Evolutionary conservation across 148 eudicot species (phyloP).

Genomic region (Simmondsia chinensis): DNA sequence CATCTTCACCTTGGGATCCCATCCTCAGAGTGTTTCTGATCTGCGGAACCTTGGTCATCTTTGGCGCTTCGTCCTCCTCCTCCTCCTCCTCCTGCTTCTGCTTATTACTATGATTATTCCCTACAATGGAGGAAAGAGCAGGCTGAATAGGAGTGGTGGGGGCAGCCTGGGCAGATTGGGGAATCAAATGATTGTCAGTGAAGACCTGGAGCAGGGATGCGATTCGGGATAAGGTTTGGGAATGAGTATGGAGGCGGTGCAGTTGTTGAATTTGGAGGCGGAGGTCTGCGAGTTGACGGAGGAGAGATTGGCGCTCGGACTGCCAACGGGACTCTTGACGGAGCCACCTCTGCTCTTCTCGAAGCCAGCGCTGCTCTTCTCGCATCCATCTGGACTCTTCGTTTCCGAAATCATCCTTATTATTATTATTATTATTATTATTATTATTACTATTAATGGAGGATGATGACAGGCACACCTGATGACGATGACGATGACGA

Average conservation of each 20-base stretch:
- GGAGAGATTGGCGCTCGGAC: slow-evolving; percentile 49
- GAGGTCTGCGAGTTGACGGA: slow-evolving; percentile 37
- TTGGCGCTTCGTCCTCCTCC: slow-evolving; percentile 4
- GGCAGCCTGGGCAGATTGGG: no score
- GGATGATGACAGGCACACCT: no score
- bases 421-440: no score
- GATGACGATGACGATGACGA: no score
- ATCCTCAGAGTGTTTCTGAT: slow-evolving; percentile 35
- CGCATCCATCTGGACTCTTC: no score
- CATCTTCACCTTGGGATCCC: slow-evolving; percentile 81
- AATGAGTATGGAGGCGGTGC: no score
- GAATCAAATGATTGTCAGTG: no score
- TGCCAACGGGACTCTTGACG: slow-evolving; percentile 94
- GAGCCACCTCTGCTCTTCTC: slow-evolving; percentile 90
- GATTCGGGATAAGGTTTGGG: slow-evolving; percentile 25
- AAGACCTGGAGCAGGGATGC: slow-evolving; percentile 40
- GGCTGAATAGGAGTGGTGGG: no score
- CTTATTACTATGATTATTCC: slow-evolving; percentile 7
- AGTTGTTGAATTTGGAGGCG: slow-evolving; percentile 32
- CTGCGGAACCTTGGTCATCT: slow-evolving; percentile 8
- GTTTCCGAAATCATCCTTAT: no score
- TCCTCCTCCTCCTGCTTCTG: slow-evolving; percentile 13
- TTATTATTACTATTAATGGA: no score
- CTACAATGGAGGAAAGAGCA: no score
- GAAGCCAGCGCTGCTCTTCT: slow-evolving; percentile 75